These are phyloP conservation scores for Penicillium sp. DNA, from an alignment of 2,329 filamentous ascomycete genomes.

Conservation along the genomic window DNA sequence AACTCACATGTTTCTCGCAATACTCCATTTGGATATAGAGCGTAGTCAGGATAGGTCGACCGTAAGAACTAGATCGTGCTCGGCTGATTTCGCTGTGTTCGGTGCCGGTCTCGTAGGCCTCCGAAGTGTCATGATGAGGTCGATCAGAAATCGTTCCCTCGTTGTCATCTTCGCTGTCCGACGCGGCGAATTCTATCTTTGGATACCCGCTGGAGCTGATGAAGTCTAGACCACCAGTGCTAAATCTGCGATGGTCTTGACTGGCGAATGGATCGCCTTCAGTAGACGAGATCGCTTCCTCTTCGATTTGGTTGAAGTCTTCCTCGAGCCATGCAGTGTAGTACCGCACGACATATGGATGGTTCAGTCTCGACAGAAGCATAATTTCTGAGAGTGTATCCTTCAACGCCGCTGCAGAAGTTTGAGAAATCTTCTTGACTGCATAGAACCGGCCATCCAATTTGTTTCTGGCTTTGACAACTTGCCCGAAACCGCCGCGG, in stretches of 20 bases:
- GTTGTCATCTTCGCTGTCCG: conserved; percentile 50
- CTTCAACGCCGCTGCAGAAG: conserved; percentile 64
- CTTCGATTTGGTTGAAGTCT: conserved; percentile 43
- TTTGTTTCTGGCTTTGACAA: conserved; percentile 93
- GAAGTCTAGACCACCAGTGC: conserved; percentile 83
- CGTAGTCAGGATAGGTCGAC: conserved; percentile 65
- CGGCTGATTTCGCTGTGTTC: conserved; percentile 39
- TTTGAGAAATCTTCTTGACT: conserved; percentile 92
- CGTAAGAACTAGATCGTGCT: conserved; percentile 50
- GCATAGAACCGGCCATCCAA: conserved; percentile 92
- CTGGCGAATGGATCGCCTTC: conserved; percentile 55
- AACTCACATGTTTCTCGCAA: conserved; percentile 77
- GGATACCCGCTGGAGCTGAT: conserved; percentile 83
- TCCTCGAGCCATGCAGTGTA: conserved; percentile 95
- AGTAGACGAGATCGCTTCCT: conserved; percentile 48
- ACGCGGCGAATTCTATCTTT: conserved; percentile 72
- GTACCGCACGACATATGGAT: conserved; percentile 85
- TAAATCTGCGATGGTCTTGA: conserved; percentile 53
- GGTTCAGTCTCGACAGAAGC: conserved; percentile 86
- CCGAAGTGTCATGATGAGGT: conserved; percentile 26
- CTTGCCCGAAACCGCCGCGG: conserved; percentile 93
- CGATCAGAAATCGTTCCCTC: conserved; percentile 40
- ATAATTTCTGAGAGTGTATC: conserved; percentile 81
- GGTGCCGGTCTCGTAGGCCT: conserved; percentile 24
- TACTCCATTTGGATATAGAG: conserved; percentile 99